Evolutionary conservation across 495 filamentous ascomycete species (phyloP).

Genomic region (Parachaetomium inaequale): DNA sequence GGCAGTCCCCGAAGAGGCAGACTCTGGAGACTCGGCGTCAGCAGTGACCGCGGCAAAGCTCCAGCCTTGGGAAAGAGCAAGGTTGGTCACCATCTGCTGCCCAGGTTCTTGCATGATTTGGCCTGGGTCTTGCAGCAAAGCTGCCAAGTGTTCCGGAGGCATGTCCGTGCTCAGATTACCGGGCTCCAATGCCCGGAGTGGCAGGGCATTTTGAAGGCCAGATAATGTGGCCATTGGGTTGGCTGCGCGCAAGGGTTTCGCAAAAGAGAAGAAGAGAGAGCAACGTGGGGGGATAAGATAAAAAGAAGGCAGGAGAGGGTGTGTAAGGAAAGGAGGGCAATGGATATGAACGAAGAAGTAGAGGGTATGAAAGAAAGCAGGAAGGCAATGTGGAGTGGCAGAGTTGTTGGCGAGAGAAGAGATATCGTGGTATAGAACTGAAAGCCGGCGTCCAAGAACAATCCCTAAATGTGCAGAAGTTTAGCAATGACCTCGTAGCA

Average conservation of each 20-base stretch:
- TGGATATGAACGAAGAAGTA: neutral
- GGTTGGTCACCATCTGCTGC: neutral
- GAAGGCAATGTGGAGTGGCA: neutral
- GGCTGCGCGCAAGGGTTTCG: neutral
- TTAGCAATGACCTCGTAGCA: neutral
- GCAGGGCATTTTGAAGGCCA: neutral
- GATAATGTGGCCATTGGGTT: neutral
- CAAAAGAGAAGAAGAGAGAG: neutral
- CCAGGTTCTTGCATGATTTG: neutral
- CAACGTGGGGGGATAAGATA: neutral
- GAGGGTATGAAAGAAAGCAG: neutral
- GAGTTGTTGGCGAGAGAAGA: neutral
- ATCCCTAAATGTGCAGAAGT: neutral
- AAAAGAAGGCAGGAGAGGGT: neutral
- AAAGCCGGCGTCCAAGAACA: neutral
- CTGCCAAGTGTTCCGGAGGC: neutral
- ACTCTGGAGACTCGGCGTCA: neutral
- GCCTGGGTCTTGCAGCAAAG: neutral
- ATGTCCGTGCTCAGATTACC: neutral
- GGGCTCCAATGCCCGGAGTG: neutral
- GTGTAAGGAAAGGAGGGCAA: neutral
- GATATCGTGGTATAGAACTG: neutral
- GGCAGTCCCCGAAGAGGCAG: neutral
- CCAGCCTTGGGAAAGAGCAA: constrained; percentile 10
- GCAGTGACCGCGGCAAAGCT: constrained; percentile 9